Evolutionary conservation across 768 basidiomycete genomes (phyloP).

Genomic region (Tulasnella sp.): DNA sequence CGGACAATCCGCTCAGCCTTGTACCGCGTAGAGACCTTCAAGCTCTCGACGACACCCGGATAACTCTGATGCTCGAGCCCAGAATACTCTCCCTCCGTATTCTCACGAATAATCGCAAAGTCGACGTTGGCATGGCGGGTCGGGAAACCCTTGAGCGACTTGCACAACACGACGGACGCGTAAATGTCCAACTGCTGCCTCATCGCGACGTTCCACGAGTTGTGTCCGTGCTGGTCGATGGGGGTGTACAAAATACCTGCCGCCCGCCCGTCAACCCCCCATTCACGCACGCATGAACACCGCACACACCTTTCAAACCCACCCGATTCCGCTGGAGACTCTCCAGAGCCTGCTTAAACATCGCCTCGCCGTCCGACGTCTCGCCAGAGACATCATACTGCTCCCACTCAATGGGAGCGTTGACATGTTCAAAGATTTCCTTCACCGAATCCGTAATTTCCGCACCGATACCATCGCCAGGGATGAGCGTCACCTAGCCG

Average conservation of each 20-base stretch:
- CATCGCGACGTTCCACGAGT: constrained; percentile 99
- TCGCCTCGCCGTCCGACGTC: constrained; percentile 83
- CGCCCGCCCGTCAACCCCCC: not conserved
- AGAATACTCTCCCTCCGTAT: constrained; percentile 99
- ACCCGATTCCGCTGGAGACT: constrained; percentile 94
- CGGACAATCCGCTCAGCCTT: constrained; percentile 95
- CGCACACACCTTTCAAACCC: constrained; percentile 77
- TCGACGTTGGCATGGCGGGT: constrained; percentile 96
- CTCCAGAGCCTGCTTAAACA: constrained; percentile 98
- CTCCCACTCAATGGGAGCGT: constrained; percentile 98
- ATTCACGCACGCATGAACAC: not conserved
- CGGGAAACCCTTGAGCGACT: constrained; percentile 89
- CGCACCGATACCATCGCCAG: constrained; percentile 93
- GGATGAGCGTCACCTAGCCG: constrained; percentile 82
- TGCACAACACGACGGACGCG: constrained; percentile 96
- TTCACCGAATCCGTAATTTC: constrained; percentile 98
- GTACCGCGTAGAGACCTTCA: constrained; percentile 91
- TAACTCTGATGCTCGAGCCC: constrained; percentile 96
- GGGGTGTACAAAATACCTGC: constrained; percentile 97
- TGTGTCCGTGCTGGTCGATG: constrained; percentile 89
- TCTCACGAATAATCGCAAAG: constrained; percentile 98
- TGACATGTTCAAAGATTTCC: constrained; percentile 94
- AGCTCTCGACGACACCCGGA: constrained; percentile 94
- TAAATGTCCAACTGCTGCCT: constrained; percentile 98
- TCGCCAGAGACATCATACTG: constrained; percentile 96